Percentiles rank a stretch among this genome's conserved stretches.
Conservation (phyloP, 805 yeast genomes). For the Cyberlindnera japonica region DNA sequence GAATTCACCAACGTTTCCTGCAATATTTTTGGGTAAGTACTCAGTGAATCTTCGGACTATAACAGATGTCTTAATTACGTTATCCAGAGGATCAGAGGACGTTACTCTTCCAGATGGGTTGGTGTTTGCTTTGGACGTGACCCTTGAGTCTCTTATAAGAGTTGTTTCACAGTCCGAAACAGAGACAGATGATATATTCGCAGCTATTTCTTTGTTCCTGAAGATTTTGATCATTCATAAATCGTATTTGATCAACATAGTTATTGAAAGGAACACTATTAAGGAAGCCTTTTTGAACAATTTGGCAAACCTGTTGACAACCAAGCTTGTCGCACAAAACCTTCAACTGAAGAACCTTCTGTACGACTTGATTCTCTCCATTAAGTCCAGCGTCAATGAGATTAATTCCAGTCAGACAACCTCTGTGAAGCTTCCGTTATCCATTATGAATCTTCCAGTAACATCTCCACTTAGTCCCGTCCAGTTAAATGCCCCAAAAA, state of each 20-base stretch:
- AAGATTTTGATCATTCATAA: slow-evolving; percentile 59
- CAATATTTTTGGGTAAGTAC: slow-evolving; percentile 12
- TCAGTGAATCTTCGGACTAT: slow-evolving; percentile 13
- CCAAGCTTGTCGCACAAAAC: slow-evolving; percentile 39
- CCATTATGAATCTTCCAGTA: slow-evolving; percentile 24
- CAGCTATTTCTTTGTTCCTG: slow-evolving; percentile 45
- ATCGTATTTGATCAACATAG: slow-evolving; percentile 42
- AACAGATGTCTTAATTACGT: slow-evolving; percentile 19
- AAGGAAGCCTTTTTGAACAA: slow-evolving; percentile 46
- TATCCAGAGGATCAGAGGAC: slow-evolving; percentile 18
- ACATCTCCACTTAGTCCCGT: slow-evolving; percentile 15
- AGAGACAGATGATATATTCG: slow-evolving; percentile 12
- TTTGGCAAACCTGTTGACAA: slow-evolving; percentile 43
- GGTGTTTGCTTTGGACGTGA: slow-evolving; percentile 37
- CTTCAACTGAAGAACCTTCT: slow-evolving; percentile 52
- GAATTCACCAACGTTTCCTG: slow-evolving; percentile 39
- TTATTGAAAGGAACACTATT: slow-evolving; percentile 39
- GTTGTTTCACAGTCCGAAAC: slow-evolving; percentile 20
- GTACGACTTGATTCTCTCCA: slow-evolving; percentile 54
- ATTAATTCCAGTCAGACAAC: slow-evolving; percentile 27
- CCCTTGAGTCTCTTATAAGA: slow-evolving; percentile 36
- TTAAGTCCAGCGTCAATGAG: slow-evolving; percentile 37
- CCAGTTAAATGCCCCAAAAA: neutral
- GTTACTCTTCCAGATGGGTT: slow-evolving; percentile 32
- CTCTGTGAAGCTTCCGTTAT: slow-evolving; percentile 25